Conservation (phyloP, 2,329 filamentous ascomycete species). For the Elsinoe batatas region DNA sequence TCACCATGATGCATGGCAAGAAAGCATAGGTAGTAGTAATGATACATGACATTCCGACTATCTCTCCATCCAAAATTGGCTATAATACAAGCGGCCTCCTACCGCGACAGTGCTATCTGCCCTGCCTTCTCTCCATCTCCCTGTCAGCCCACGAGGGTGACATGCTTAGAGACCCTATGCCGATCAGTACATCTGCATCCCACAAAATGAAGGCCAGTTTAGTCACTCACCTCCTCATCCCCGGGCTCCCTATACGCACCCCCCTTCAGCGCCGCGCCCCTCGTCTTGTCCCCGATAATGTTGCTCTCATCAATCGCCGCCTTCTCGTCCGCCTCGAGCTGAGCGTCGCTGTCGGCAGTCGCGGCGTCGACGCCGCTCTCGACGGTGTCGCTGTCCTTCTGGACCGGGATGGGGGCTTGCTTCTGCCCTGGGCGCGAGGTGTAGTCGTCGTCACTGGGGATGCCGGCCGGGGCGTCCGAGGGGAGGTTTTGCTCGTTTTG, state of each 20-base stretch:
- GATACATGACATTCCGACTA: background rate
- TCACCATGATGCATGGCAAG: no score
- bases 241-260: constrained; percentile 43
- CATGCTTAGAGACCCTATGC: background rate
- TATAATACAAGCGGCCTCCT: background rate
- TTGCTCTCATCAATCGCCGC: constrained; percentile 41
- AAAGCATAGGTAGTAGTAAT: background rate
- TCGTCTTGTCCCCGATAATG: constrained; percentile 38
- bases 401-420: constrained; percentile 37
- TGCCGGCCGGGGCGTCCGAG: constrained; percentile 26
- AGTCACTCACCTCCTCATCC: constrained; percentile 43
- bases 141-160: no score
- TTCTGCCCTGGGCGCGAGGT: constrained; percentile 37
- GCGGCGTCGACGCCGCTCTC: constrained; percentile 36
- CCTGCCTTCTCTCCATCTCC: background rate
- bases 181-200: no score
- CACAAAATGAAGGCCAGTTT: no score
- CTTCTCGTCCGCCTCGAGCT: constrained; percentile 38
- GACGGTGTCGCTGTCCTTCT: constrained; percentile 37
- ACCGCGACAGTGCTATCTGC: background rate
- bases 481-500: constrained; percentile 19
- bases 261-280: constrained; percentile 36
- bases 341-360: constrained; percentile 38
- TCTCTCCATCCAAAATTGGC: background rate
- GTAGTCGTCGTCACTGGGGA: constrained; percentile 37